Base-by-base conservation (phyloP, 306 rosid genomes). In the Malus sieversii region DNA sequence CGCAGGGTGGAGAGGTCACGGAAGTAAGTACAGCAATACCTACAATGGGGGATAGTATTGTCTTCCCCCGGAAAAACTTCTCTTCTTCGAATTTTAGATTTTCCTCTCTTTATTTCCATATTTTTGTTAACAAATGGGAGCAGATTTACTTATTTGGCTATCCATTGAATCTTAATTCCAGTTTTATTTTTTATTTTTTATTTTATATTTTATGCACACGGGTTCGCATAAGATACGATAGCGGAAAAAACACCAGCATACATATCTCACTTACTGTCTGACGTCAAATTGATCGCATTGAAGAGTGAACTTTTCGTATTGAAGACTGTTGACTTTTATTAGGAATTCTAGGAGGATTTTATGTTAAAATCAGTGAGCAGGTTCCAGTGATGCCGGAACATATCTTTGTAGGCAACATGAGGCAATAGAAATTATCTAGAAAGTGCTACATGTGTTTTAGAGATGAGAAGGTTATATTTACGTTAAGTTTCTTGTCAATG, bases 1-100 rank as follows among this genome's bases (percentile, higher is more conserved):
- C 91, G 98, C 5, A 85, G 98, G 77, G 98, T 94, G 82, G 98
- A 94, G 84, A 93, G 97, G 42, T 91, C 97, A 22, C 78, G 97
- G 76, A 94, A 94, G 98, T 94, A 84, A 1, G 97, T 84, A 70
- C 30, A 72, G 32, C 10, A 27, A 81, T 69, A 69, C 62, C 57
- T 76, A 14, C 51, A 74, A 74, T 20, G 48, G 62, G 71, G 44
- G 35, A 74, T 64, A 68, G 19, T 71, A 4, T 40, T 70, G 25
- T 67, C 62, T 79, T 79, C 70, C 61, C 58, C 16, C 38, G 20
- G 33, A 63, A 14, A 6, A 30, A 12, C 23, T 23, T 44, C 57
- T 10, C 68, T 57, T 46, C 25, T 61, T 53, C 0, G n/a, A 33
- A 16, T 52, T 60, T 10, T n/a, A 27, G 9, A 48, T 48, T 15